These are phyloP conservation scores for Oropetium thomaeum DNA, from an alignment of 176 grass and related monocot species.

Conservation along the genomic window DNA sequence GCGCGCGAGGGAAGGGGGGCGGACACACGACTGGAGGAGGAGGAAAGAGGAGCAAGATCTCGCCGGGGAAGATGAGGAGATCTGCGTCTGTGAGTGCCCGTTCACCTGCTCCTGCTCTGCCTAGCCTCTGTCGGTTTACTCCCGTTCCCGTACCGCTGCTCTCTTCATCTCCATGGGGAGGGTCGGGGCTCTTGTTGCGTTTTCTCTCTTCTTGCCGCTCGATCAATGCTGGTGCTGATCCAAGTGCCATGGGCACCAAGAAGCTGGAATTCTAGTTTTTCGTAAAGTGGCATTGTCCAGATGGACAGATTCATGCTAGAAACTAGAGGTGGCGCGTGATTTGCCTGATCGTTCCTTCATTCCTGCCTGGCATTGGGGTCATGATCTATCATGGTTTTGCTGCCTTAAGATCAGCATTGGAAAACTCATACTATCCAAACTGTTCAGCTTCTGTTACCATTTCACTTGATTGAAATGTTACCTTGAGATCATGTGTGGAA, in stretches of 20 bases:
- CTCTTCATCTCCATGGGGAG: background rate
- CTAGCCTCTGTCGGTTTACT: background rate
- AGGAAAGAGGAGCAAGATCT: conserved; percentile 9
- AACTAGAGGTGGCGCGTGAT: background rate
- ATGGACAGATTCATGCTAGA: background rate
- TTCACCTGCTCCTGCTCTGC: background rate
- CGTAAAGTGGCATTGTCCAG: background rate
- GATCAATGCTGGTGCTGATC: background rate
- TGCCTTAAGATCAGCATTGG: background rate
- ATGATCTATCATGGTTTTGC: conserved; percentile 1
- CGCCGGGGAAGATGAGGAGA: conserved; percentile 55
- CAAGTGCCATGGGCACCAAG: background rate
- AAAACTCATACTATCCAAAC: background rate
- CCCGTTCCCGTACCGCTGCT: background rate
- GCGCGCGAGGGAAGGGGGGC: background rate
- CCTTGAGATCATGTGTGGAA: background rate
- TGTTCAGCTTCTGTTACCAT: background rate
- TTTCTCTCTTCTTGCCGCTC: background rate
- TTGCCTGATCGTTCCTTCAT: background rate
- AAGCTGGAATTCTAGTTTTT: background rate
- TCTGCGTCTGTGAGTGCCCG: conserved; percentile 52
- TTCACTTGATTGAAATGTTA: background rate
- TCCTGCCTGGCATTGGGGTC: background rate
- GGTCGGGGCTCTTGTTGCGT: background rate
- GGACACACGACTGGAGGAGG: too few relatives aligned